Evolutionary conservation across 2,329 filamentous ascomycete genomes (phyloP), one percentile per base, ranked within the genome.

Genomic region (Pestalotiopsis sp.): DNA sequence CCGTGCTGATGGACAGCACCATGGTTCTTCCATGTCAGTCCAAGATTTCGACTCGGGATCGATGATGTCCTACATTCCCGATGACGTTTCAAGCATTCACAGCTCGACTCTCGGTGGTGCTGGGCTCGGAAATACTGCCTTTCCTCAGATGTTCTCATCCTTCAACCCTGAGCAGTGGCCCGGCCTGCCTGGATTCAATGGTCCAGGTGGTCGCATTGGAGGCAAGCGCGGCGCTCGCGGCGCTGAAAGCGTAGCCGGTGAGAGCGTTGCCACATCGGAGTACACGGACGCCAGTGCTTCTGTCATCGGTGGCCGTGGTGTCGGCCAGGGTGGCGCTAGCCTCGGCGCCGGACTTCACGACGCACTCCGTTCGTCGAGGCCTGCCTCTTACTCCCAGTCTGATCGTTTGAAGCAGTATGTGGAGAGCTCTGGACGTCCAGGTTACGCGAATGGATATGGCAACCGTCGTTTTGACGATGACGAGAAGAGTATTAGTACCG

Each of bases 51-150:
- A 98, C 76, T 90, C 92, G 20, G 93, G 93, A 58, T 98, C 95
- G 3, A 93, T 98, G 78, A 87, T 98, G 74, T 96, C 95, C 17
- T 98, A 97, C 79, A 97, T 99, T 70, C 94, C 95, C 2, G 96
- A 99, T 76, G 96, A 99, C 79, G 94, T 97, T 55, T 98, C 95
- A 9, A 98, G 95, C 2, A 92, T 99, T 60, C 95, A 98, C 80
- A 95, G 94, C 62, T 97, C 94, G 59, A 91, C 94, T 1, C 89
- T 98, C 65, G 94, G 94, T 67, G 94, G 94, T 49, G 92, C 93
- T 45, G 92, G 91, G n/a, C 86, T 97, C 38, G 87, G 79, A 11
- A 82, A 91, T 66, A 91, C 91, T 62, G 93, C 94, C 27, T 98
- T 95, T 79, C 96, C 96, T 17, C 92, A 93, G 20, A 97, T 98